Base-by-base conservation (phyloP, 1,139 yeast genomes). In the Sugiyamaella novakii region DNA sequence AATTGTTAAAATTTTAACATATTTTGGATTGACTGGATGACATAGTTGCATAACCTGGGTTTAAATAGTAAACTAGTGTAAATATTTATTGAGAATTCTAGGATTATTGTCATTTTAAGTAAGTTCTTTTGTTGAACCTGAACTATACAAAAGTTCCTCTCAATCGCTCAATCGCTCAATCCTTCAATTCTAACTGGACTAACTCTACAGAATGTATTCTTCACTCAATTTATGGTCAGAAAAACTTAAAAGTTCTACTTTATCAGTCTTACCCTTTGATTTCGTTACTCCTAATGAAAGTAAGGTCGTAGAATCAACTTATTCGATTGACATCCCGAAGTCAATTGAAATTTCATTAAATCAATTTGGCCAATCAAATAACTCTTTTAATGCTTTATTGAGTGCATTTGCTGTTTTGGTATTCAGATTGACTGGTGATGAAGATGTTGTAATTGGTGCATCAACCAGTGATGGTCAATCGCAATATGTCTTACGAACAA, bases 371-470 rank as follows among this genome's bases (percentile, higher is more conserved):
- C 15, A 8, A 22, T 22, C 47, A 22, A 34, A 33, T 24, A 37
- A 46, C 28, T 27, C 43, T 15, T 86, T 84, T 64, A 65, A 75
- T 25, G 68, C 77, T 17, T 81, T 84, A 0, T 74, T 88, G 51
- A 74, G 95, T n/a, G 79, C 79, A 1, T 87, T 84, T 71, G 80
- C 84, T 22, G 80, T 84, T 1, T 74, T 92, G 50, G 76, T 87
- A 33, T 84, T 79, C 68, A 78, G 98, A 64, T 74, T 87, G 49
- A 85, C 97, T 3, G 98, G 97, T 22, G 98, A 92, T 64, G 97
- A 89, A 56, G 98, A 92, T 62, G 82, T 92, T 47, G 83, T 86
- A n/a, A 71, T 92, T 54, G 88, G 95, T 22, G 80, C 94, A 1
- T 82, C 81, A 52, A 67, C 75, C 12, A 68, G 72, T 19, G 50